Conservation (phyloP, 1,139 yeast species). For the Pichia sp. region DNA sequence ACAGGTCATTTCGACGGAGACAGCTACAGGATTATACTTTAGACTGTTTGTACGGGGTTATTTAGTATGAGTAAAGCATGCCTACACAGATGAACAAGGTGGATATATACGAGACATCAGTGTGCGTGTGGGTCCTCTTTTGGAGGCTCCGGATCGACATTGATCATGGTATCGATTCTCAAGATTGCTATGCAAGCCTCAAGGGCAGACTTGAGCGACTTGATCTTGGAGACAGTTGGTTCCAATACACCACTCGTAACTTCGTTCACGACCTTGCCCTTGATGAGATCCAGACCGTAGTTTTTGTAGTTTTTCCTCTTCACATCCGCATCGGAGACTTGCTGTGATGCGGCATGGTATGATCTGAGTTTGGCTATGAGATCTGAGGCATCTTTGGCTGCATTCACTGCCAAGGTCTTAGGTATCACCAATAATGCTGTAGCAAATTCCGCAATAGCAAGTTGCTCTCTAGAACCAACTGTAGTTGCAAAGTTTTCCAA, state of each 20-base stretch:
- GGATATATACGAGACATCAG: slow-evolving; percentile 21
- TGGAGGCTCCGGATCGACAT: slow-evolving; percentile 93
- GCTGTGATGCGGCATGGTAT: slow-evolving; percentile 93
- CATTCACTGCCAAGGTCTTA: slow-evolving; percentile 93
- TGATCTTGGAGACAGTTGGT: slow-evolving; percentile 89
- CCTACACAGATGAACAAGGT: background rate
- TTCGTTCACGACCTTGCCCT: slow-evolving; percentile 89
- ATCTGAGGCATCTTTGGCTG: slow-evolving; percentile 95
- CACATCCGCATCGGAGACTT: slow-evolving; percentile 71
- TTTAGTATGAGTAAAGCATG: background rate
- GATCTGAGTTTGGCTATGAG: slow-evolving; percentile 92
- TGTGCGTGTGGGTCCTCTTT: slow-evolving; percentile 84
- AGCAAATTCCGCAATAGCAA: slow-evolving; percentile 98
- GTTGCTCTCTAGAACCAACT: slow-evolving; percentile 94
- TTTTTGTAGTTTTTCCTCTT: slow-evolving; percentile 83
- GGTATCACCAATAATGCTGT: slow-evolving; percentile 86
- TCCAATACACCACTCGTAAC: slow-evolving; percentile 83
- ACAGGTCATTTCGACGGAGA: too few species aligned
- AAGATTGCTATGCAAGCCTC: slow-evolving; percentile 98
- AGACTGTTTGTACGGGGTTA: background rate
- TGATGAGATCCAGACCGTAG: slow-evolving; percentile 87
- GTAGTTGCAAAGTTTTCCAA: slow-evolving; percentile 97
- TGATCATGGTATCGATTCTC: slow-evolving; percentile 97
- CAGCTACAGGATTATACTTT: background rate
- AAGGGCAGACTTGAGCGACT: slow-evolving; percentile 88